Evolutionary conservation across 495 filamentous ascomycete species (phyloP), one percentile per base, ranked within the genome.

Genomic region (Xylaria bambusicola): DNA sequence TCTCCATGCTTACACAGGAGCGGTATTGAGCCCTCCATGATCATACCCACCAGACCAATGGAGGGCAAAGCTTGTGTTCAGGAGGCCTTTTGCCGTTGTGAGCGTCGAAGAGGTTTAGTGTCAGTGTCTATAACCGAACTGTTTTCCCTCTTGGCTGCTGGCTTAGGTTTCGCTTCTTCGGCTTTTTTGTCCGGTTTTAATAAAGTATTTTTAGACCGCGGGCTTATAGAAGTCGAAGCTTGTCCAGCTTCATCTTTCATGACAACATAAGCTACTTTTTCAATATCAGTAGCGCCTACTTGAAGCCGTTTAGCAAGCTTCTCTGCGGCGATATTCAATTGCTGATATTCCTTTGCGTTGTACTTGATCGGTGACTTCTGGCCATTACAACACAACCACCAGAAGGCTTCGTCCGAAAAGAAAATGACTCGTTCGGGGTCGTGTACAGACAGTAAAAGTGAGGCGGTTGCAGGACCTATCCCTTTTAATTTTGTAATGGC

Each of bases 361-460:
- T 92, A 92, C 67, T 86, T 87, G 64, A 88, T 77, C 21, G 72
- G 63, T 0, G 60, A 59, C 55, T 70, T 71, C 61, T 77, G 73
- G 38, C 76, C 83, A 42, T 70, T 71, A 62, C 65, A 66, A 68
- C 77, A 82, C 13, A 88, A 64, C 87, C 87, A 92, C 56, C 84
- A 77, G 67, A 83, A 92, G 20, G 84, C 75, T 73, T 92, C 88
- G 62, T 93, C 89, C 26, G 86, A 87, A 73, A 89, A 92, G 70
- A 92, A 93, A 1, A 89, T 83, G 10, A 86, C 76, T 18, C 79
- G 72, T 0, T 75, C 66, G 0, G 79, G 73, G n/a, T 86, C 81
- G 52, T 79, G 77, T 3, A 86, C 78, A 0, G 86, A 82, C 2
- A 92, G 77, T 2, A 92, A 71, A 23, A 93, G 75, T 2, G 87